Percentiles rank a stretch among this genome's conserved stretches.
phyloP scores from a whole-genome alignment of 2,329 filamentous ascomycete genomes.

The Byssothecium circinans region DNA sequence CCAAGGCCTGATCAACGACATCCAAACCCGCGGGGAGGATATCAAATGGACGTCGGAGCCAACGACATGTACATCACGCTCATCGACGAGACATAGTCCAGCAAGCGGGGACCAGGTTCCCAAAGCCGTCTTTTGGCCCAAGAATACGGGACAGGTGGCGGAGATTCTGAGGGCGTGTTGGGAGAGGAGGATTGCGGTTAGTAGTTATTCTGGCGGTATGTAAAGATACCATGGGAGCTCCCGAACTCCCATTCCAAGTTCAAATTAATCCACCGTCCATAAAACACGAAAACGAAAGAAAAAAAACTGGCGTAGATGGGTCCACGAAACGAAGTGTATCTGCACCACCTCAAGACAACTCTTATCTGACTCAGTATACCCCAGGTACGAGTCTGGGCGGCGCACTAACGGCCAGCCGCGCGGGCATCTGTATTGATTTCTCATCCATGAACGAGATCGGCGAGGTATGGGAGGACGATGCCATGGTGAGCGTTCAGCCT shows the following conservation, averaged over 20 bases:
- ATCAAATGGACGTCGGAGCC: not conserved
- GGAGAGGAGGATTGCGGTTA: no score
- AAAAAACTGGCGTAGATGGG: no score
- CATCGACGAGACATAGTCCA: not conserved
- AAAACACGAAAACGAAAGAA: no score
- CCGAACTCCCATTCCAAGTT: no score
- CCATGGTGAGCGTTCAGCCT: constrained; percentile 58
- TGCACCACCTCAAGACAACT: no score
- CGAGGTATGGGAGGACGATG: constrained; percentile 67
- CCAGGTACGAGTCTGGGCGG: constrained; percentile 81
- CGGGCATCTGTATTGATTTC: constrained; percentile 85
- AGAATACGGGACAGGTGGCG: no score
- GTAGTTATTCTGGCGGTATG: no score
- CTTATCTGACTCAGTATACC: no score
- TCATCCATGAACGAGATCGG: constrained; percentile 77
- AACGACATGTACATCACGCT: not conserved
- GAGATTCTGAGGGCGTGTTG: no score
- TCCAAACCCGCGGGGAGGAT: not conserved
- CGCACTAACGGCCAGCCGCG: constrained; percentile 76
- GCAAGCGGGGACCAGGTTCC: not conserved
- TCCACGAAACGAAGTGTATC: no score
- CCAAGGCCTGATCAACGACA: not conserved
- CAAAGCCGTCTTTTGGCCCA: not conserved
- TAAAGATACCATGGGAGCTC: no score
- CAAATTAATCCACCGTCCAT: no score